Base-by-base conservation (phyloP, 2,329 filamentous ascomycete genomes). In the Colletotrichum higginsianum region DNA sequence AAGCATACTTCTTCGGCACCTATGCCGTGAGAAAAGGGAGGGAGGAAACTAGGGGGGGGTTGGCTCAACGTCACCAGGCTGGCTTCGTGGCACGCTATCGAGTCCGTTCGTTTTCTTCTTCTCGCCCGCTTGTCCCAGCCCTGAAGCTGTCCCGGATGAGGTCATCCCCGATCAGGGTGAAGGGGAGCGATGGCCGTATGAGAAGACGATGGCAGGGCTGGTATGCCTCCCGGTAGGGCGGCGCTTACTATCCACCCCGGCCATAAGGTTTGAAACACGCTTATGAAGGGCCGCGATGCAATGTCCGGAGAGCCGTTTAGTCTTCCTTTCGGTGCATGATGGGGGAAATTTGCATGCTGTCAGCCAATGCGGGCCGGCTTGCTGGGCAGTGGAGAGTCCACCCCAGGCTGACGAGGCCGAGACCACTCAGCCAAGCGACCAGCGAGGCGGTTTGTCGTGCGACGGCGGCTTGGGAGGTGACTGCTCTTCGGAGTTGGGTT, bases 201-300 rank as follows among this genome's bases (percentile, higher is more conserved):
- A 38, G 52, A 21, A 38, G 46, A 42, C 55, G 42, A 44, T 47
- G 30, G 21, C 15, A 40, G 50, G 46, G 26, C 64, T 47, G 53
- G 52, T 16, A 44, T 18, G 15, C 26, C 26, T 42, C 15, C 35
- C 64, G 50, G 61, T 67, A 73, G 53, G 70, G 46, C 67, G 50
- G 44, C 42, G 62, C 26, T 30, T 58, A 6, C 30, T n/a, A 38
- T 35, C 23, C 38, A 49, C 15, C 53, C 56, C 13, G 55, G 55
- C 35, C 15, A 26, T 56, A 55, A 61, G 44, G 68, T 72, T 55
- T 69, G 64, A 73, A 73, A 73, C 68, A 72, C 64, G 68, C 60
- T 60, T 72, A 57, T 66, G 40, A 42, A 55, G 66, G 46, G 42
- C 60, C 35, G 47, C n/a, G 42, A 63, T 69, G 26, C 30, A 30